Conservation (phyloP, 805 yeast genomes). For the Starmerella floris region DNA sequence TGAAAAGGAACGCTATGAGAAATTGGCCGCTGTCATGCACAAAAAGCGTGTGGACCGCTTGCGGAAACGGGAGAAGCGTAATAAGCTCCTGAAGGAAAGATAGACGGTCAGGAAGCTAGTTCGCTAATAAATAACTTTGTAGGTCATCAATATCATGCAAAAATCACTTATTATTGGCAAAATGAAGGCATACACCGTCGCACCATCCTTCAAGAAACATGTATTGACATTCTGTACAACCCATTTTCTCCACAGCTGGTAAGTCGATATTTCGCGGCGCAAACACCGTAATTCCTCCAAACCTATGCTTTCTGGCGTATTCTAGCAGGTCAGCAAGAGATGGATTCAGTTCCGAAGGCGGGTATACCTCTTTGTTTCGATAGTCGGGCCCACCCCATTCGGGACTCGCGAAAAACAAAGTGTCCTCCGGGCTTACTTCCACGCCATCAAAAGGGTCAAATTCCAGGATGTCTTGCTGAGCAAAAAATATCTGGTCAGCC, state of each 20-base stretch:
- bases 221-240: conserved; percentile 15
- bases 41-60: conserved; percentile 82
- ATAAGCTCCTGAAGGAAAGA: conserved; percentile 85
- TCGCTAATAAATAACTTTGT: too few species aligned
- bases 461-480: conserved; percentile 38
- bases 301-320: conserved; percentile 8
- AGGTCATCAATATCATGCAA: too few species aligned
- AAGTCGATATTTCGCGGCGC: conserved; percentile 19
- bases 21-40: conserved; percentile 75
- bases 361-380: conserved; percentile 12
- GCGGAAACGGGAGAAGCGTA: conserved; percentile 85
- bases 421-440: conserved; percentile 6
- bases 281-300: conserved; percentile 6
- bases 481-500: conserved; percentile 32
- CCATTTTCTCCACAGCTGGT: conserved; percentile 14
- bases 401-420: conserved; percentile 20
- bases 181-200: conserved; percentile 13
- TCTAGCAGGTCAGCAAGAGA: conserved; percentile 10
- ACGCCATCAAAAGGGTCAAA: conserved; percentile 15
- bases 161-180: too few species aligned
- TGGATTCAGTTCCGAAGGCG: conserved; percentile 17
- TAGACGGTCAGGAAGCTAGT: too few species aligned
- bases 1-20: conserved; percentile 78
- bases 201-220: conserved; percentile 14
- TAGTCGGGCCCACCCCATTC: conserved; percentile 25